Evolutionary conservation across 768 basidiomycete species (phyloP).

Genomic region (Xanthoconium stramineum): DNA sequence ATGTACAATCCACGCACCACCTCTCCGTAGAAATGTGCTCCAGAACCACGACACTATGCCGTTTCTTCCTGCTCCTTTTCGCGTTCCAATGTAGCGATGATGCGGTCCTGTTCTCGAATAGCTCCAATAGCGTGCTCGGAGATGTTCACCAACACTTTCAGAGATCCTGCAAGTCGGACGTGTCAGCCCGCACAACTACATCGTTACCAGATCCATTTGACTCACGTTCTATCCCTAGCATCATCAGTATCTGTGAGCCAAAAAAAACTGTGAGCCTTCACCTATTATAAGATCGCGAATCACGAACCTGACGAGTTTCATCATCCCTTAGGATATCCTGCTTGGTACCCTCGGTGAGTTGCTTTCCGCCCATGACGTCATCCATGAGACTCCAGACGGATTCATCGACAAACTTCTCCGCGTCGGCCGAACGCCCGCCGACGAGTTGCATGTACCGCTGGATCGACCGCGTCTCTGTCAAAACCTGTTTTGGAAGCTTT

Average conservation of each 20-base stretch:
- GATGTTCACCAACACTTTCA: conserved; percentile 29
- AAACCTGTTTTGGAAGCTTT: conserved; percentile 36
- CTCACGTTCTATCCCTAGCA: conserved; percentile 48
- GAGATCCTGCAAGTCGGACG: conserved; percentile 7
- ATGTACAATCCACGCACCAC: background rate
- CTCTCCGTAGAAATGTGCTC: background rate
- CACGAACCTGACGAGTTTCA: conserved; percentile 41
- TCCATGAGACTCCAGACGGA: conserved; percentile 37
- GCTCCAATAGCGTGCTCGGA: conserved; percentile 21
- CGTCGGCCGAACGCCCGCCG: conserved; percentile 5
- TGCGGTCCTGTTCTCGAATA: conserved; percentile 32
- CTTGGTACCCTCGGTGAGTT: conserved; percentile 33
- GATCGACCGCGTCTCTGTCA: conserved; percentile 37
- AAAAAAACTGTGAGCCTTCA: background rate
- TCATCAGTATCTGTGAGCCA: conserved; percentile 36
- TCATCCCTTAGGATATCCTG: conserved; percentile 42
- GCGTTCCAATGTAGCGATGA: conserved; percentile 8
- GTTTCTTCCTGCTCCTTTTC: conserved; percentile 7
- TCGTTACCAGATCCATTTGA: background rate
- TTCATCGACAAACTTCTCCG: conserved; percentile 6
- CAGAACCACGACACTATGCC: background rate
- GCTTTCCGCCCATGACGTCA: conserved; percentile 36
- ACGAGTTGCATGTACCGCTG: conserved; percentile 41
- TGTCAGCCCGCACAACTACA: background rate
- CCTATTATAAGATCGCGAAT: background rate